These are phyloP conservation scores for Xylaria venustula DNA, from an alignment of 495 filamentous ascomycete species.

Conservation along the genomic window DNA sequence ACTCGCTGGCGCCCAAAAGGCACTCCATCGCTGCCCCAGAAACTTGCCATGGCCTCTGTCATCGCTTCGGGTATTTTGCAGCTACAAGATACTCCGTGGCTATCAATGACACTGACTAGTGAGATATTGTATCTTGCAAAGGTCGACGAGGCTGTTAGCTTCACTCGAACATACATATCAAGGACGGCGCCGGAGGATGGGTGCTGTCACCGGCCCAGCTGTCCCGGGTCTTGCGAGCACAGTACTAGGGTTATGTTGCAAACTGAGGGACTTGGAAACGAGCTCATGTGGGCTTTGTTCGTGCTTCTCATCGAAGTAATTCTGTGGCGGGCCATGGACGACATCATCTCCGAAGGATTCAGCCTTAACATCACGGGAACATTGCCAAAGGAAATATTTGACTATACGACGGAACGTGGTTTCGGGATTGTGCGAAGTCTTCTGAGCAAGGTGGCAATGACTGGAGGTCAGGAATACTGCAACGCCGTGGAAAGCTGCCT, in stretches of 20 bases:
- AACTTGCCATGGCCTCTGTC: neutral
- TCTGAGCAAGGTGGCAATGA: no score
- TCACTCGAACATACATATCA: neutral
- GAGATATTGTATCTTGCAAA: neutral
- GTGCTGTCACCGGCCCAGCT: neutral
- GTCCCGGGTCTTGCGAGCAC: neutral
- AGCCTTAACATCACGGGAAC: no score
- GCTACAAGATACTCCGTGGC: neutral
- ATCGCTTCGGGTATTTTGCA: neutral
- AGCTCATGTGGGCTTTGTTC: neutral
- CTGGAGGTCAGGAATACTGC: no score
- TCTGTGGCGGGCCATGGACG: neutral
- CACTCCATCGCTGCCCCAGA: neutral
- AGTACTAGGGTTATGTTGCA: neutral
- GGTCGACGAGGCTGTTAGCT: neutral
- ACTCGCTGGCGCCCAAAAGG: neutral
- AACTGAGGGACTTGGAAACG: neutral
- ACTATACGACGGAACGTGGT: neutral
- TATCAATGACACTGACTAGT: neutral
- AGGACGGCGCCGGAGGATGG: neutral
- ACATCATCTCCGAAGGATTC: neutral
- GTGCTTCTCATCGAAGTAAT: neutral
- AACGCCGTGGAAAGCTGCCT: no score
- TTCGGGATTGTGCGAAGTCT: no score
- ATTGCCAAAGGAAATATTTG: neutral